Evolutionary conservation across 2,329 filamentous ascomycete genomes (phyloP), one percentile per base, ranked within the genome.

Genomic region (Drechslerella stenobrocha): DNA sequence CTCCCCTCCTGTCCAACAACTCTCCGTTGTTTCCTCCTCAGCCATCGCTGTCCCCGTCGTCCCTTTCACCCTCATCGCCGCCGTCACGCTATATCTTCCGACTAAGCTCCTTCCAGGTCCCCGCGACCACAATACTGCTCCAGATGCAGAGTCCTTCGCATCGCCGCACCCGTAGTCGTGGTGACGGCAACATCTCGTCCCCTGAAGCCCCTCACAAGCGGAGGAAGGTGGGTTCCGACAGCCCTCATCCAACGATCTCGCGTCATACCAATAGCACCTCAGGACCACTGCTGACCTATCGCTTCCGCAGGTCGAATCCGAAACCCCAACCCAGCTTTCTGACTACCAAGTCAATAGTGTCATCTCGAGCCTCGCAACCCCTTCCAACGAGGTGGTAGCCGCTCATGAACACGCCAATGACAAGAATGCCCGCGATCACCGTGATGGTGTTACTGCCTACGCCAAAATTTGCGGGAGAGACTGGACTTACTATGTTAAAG

Each of bases 401-500:
- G 82, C 80, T 75, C 80, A 80, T 70, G 83, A 87, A 57, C 82
- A 87, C 71, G 78, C 84, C 57, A 87, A 88, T 74, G 77, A 80
- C 44, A 82, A 84, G 56, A 84, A 87, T 74, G 82, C 85, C 73
- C 79, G 80, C 56, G 82, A 83, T 55, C 74, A 73, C 69, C 80
- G 80, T 37, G 81, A 84, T 37, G 83, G 83, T 18, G 84, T 87
- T 69, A 81, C 84, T 73, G 89, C 89, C 32, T 93, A 89, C 75
- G 89, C 88, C 58, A 92, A 92, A 78, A 86, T 93, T 67, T 85
- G 88, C 18, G 89, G 87, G 13, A 83, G 85, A 71, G 87, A 89
- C 74, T 93, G 89, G 89, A 90, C 88, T 7, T 93, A 87, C 76
- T 92, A 90, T 74, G 84, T 92, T 66, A 87, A 86, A 69, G 85